Percentiles rank a stretch among this genome's conserved stretches.
Conservation (phyloP, 495 filamentous ascomycete species). For the Penicillium bialowiezense region DNA sequence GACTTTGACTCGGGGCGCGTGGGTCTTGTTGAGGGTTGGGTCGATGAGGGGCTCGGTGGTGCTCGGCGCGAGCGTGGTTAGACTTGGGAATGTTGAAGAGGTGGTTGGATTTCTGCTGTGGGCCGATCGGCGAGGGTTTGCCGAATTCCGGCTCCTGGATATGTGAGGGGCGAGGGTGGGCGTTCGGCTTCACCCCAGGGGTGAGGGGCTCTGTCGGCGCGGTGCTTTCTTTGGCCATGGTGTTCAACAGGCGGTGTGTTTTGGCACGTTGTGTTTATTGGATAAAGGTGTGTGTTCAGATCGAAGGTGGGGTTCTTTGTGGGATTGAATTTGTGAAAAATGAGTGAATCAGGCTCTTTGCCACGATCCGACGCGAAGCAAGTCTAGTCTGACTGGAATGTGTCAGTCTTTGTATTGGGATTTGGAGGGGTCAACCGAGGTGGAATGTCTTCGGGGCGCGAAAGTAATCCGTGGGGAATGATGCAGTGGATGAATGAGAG, state of each 20-base stretch:
- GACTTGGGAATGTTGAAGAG: constrained; percentile 53
- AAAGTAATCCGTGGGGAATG: too few species aligned
- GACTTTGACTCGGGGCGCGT: constrained; percentile 11
- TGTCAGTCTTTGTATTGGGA: too few species aligned
- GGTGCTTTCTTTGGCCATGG: constrained; percentile 45
- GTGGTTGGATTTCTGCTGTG: constrained; percentile 40
- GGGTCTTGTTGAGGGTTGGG: constrained; percentile 17
- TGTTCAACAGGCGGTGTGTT: neutral
- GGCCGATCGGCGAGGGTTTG: constrained; percentile 51
- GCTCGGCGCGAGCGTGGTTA: constrained; percentile 46
- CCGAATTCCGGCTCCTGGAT: constrained; percentile 55
- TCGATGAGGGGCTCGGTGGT: constrained; percentile 37
- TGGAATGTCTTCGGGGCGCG: too few species aligned
- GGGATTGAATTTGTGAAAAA: neutral
- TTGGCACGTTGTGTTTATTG: neutral
- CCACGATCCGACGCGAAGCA: neutral
- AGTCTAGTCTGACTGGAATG: too few species aligned
- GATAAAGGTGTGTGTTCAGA: neutral
- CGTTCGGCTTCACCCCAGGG: constrained; percentile 26
- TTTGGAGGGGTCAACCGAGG: too few species aligned
- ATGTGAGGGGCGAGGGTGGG: constrained; percentile 22
- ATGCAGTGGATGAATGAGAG: too few species aligned
- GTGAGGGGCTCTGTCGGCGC: constrained; percentile 34
- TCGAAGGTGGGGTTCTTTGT: neutral
- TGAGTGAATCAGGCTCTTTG: too few species aligned